Conservation (phyloP, 2,329 filamentous ascomycete species). For the Cadophora sp. region DNA sequence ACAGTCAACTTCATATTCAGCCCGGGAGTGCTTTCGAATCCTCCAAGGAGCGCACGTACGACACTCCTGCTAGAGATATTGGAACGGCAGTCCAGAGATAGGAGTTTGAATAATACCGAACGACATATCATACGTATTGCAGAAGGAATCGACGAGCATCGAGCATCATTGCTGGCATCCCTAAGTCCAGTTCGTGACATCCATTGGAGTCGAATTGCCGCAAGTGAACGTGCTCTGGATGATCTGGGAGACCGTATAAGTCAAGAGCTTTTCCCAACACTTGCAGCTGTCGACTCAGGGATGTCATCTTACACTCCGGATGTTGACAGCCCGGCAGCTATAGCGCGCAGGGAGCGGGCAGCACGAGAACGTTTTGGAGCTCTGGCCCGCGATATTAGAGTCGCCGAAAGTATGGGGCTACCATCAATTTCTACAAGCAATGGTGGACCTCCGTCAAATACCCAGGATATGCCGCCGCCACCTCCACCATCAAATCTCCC, state of each 20-base stretch:
- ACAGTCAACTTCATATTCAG: background rate
- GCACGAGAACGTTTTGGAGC: background rate
- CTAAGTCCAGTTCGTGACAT: background rate
- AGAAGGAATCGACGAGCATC: slow-evolving; percentile 4
- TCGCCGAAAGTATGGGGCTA: background rate
- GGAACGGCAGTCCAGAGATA: background rate
- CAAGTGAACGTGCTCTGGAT: slow-evolving; percentile 9
- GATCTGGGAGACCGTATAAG: slow-evolving; percentile 7
- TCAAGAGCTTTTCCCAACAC: background rate
- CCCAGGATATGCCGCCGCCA: no score
- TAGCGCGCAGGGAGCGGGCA: background rate
- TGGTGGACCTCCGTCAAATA: no score
- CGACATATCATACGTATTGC: slow-evolving; percentile 15
- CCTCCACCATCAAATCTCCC: no score
- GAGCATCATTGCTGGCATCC: slow-evolving; percentile 1
- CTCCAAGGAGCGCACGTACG: slow-evolving; percentile 5
- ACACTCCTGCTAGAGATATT: background rate
- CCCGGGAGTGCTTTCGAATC: background rate
- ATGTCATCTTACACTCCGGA: background rate
- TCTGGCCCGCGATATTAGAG: background rate
- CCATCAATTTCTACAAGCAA: no score
- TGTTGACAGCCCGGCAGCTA: background rate
- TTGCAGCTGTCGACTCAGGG: background rate
- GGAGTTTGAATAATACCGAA: slow-evolving; percentile 9
- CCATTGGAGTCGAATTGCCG: slow-evolving; percentile 4